A percentile compares a stretch with the other conserved stretches of the same genome.
Evolutionary conservation across 2,329 filamentous ascomycete species (phyloP).

Genomic region (Alternaria burnsii): DNA sequence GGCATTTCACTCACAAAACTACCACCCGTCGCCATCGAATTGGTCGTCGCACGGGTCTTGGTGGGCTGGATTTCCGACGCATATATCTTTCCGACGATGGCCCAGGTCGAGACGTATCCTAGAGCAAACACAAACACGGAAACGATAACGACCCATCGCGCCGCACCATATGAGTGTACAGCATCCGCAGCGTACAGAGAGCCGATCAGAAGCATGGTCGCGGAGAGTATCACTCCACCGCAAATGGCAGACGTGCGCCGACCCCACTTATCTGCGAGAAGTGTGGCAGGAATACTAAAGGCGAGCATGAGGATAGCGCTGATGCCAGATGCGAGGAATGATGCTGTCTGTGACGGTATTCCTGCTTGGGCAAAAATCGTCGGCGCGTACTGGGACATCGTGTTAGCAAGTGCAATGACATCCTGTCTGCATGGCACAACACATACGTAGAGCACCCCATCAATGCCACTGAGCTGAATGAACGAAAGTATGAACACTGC

Average conservation of each 20-base stretch:
- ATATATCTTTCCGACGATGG: background rate
- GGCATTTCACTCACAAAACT: background rate
- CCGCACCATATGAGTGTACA: background rate
- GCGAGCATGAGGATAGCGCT: background rate
- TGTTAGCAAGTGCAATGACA: background rate
- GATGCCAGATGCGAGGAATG: background rate
- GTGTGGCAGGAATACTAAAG: background rate
- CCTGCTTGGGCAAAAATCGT: background rate
- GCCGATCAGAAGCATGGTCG: background rate
- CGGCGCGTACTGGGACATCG: background rate
- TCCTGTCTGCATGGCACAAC: background rate
- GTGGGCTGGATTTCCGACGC: background rate
- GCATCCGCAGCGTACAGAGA: background rate
- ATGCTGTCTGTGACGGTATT: background rate
- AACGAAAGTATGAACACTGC: background rate
- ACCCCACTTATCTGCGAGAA: background rate
- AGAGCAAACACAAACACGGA: background rate
- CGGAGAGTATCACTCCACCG: background rate
- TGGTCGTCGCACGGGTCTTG: background rate
- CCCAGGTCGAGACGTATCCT: background rate
- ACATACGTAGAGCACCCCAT: background rate
- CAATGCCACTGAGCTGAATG: background rate
- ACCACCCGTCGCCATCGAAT: background rate
- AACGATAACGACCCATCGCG: background rate
- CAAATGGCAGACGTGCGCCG: background rate